phyloP scores from a whole-genome alignment of 2,329 filamentous ascomycete genomes.

The Fonsecaea pugnacius region DNA sequence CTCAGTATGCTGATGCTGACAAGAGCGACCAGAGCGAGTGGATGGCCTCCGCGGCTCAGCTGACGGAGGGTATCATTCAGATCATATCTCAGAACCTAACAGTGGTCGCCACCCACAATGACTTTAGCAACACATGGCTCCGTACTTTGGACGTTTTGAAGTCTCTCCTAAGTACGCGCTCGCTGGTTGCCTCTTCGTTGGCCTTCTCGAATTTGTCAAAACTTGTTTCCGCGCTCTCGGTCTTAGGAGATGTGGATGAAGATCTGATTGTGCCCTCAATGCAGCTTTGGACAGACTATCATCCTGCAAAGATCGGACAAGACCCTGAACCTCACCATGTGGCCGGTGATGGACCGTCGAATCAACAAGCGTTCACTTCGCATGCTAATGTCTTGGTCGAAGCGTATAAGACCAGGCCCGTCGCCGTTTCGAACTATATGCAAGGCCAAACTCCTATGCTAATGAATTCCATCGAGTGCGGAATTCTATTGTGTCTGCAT shows the following conservation, averaged over 20 bases:
- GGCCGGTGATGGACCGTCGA: constrained; percentile 21
- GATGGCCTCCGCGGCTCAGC: constrained; percentile 27
- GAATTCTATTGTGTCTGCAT: constrained; percentile 31
- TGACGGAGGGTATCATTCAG: constrained; percentile 28
- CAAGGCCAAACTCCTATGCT: constrained; percentile 15
- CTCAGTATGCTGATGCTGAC: constrained; percentile 11
- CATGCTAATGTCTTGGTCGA: constrained; percentile 31
- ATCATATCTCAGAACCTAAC: constrained; percentile 26
- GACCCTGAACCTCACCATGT: constrained; percentile 30
- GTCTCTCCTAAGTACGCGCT: constrained; percentile 17
- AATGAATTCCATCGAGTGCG: constrained; percentile 24
- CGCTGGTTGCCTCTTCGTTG: constrained; percentile 23
- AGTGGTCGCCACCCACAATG: constrained; percentile 24
- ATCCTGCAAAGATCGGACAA: constrained; percentile 19
- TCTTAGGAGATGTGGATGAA: constrained; percentile 19
- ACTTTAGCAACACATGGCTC: constrained; percentile 31
- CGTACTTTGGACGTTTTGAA: constrained; percentile 25
- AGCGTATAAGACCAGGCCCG: constrained; percentile 26
- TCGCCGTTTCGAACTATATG: constrained; percentile 22
- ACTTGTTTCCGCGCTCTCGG: constrained; percentile 21
- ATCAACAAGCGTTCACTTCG: constrained; percentile 37
- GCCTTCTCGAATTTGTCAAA: constrained; percentile 28
- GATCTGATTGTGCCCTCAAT: constrained; percentile 36
- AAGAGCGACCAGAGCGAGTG: constrained; percentile 19
- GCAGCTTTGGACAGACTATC: constrained; percentile 28